Base-by-base conservation (phyloP, 768 basidiomycete genomes). In the Mycena venus region DNA sequence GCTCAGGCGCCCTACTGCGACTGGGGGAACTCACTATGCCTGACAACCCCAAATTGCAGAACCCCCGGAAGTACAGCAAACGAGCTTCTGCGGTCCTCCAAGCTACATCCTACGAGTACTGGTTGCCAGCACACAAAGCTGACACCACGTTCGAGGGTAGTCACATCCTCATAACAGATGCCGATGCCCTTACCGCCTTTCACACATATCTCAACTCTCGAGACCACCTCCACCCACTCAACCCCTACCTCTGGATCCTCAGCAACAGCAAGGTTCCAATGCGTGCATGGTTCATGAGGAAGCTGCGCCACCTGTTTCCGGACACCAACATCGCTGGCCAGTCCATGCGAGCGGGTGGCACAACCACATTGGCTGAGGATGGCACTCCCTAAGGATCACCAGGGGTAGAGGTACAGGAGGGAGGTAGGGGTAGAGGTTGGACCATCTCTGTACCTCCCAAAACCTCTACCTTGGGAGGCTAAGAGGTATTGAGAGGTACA, bases 311-410 rank as follows among this genome's bases (percentile, higher is more conserved):
- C 9, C 32, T 77, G 9, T 78, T 83, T 58, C 77, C 78, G 0
- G 44, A 65, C 31, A 66, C 47, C 51, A 58, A 65, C 61, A 42
- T 81, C 32, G 62, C 75, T 0, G 85, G 83, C 6, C n/a, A n/a
- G 55, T 84, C 82, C 2, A 29, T 84, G 51, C 83, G 81, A 32
- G 69, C 84, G 15, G 84, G 85, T 2, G 82, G 84, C 9, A 83
- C 85, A 0, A 86, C 85, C 1, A 75, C 71, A 11, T 74, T 83
- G 2, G 85, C 85, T 0, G 68, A 69, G 17, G 61, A 60, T 1
- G 84, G 85, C 0, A 71, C 75, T 6, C 66, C 82, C 0, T n/a
- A n/a, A n/a, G n/a, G n/a, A n/a, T n/a, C n/a, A n/a, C n/a, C n/a
- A n/a, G n/a, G n/a, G n/a, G n/a, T n/a, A n/a, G n/a, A n/a, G n/a